Percentiles rank a stretch among this genome's conserved stretches.
Evolutionary conservation across 331 rosid species (phyloP).

Genomic region (Malus hybrid): DNA sequence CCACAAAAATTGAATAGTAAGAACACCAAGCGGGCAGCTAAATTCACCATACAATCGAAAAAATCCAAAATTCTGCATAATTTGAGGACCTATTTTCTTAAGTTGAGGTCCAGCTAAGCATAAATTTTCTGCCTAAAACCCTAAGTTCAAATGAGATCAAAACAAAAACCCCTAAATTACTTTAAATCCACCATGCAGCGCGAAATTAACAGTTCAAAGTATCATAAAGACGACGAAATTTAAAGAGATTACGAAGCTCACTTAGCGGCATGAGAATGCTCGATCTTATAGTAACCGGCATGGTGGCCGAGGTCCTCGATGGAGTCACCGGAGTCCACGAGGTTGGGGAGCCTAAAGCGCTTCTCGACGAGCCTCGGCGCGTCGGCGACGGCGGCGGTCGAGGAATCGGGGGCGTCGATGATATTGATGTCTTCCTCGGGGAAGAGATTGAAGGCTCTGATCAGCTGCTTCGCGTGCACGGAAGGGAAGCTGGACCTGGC

Average conservation of each 20-base stretch:
- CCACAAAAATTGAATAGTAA: slow-evolving; percentile 5
- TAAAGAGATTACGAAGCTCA: neutral
- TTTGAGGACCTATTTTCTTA: neutral
- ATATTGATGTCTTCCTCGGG: slow-evolving; percentile 51
- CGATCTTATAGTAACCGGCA: slow-evolving; percentile 79
- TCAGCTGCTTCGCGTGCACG: slow-evolving; percentile 42
- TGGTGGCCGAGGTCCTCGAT: slow-evolving; percentile 77
- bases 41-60: neutral
- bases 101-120: neutral
- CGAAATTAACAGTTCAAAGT: neutral
- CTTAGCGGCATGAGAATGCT: slow-evolving; percentile 80
- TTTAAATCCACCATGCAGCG: neutral
- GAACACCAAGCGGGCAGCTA: slow-evolving; percentile 1
- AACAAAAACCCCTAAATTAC: neutral
- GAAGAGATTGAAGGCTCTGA: slow-evolving; percentile 61
- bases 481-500: slow-evolving; percentile 35
- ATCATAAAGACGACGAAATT: neutral
- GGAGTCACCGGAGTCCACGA: slow-evolving; percentile 30
- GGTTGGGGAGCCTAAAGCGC: slow-evolving; percentile 48
- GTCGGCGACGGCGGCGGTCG: neutral
- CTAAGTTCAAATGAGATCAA: neutral
- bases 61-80: neutral
- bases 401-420: slow-evolving; percentile 12
- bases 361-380: slow-evolving; percentile 56
- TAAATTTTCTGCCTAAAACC: neutral